Conservation (phyloP, 768 basidiomycete genomes). For the Leccinum incarnatum region DNA sequence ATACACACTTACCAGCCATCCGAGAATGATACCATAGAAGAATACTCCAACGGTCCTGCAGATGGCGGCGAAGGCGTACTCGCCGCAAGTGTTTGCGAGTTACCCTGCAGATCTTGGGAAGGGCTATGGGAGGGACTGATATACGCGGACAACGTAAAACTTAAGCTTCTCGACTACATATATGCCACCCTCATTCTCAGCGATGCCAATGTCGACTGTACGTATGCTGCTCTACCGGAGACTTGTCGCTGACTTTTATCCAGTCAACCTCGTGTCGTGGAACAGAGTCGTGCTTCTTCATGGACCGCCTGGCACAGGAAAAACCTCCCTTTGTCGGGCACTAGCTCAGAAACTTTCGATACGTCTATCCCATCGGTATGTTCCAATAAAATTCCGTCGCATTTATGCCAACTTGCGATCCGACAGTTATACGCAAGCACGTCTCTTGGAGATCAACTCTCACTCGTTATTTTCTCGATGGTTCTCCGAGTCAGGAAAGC, state of each 20-base stretch:
- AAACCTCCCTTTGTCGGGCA: slow-evolving; percentile 92
- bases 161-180: slow-evolving; percentile 88
- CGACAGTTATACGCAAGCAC: slow-evolving; percentile 76
- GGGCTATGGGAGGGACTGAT: slow-evolving; percentile 93
- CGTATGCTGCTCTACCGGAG: slow-evolving; percentile 27
- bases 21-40: slow-evolving; percentile 64
- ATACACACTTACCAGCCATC: slow-evolving; percentile 88
- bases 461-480: slow-evolving; percentile 98
- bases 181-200: slow-evolving; percentile 92
- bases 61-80: slow-evolving; percentile 68
- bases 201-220: slow-evolving; percentile 83
- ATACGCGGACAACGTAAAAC: slow-evolving; percentile 80
- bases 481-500: slow-evolving; percentile 99
- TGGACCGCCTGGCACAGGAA: slow-evolving; percentile 97
- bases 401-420: background rate
- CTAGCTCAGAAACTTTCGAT: slow-evolving; percentile 95
- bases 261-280: slow-evolving; percentile 92
- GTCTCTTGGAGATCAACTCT: slow-evolving; percentile 95
- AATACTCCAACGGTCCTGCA: slow-evolving; percentile 60
- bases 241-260: slow-evolving; percentile 5
- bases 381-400: slow-evolving; percentile 2
- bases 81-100: slow-evolving; percentile 86
- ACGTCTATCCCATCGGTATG: slow-evolving; percentile 78
- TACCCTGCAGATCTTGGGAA: slow-evolving; percentile 82
- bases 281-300: slow-evolving; percentile 93